Conservation (phyloP, 1,284 basidiomycete species). For the Naganishia albida region DNA sequence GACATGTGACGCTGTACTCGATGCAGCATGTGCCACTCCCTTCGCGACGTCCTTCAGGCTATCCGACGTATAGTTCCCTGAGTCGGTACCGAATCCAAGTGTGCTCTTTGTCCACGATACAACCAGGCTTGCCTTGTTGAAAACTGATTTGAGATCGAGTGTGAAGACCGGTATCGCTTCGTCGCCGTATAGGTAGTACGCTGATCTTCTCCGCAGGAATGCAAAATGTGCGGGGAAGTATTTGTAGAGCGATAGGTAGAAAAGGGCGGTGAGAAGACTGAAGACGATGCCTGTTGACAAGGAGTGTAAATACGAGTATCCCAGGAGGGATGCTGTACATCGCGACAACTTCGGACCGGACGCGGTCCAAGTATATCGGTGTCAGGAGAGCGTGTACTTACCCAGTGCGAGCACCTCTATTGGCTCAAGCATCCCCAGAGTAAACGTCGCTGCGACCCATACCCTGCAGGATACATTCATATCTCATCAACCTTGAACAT, state of each 20-base stretch:
- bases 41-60: neutral
- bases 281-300: constrained; percentile 41
- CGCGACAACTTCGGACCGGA: neutral
- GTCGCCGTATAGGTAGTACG: constrained; percentile 54
- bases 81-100: neutral
- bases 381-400: constrained; percentile 35
- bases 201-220: constrained; percentile 50
- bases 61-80: neutral
- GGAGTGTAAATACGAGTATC: neutral
- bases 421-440: constrained; percentile 51
- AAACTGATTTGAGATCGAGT: neutral
- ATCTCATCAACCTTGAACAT: neutral
- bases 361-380: too few relatives aligned
- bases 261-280: constrained; percentile 45
- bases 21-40: neutral
- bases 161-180: constrained; percentile 39
- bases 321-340: neutral
- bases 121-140: neutral
- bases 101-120: neutral
- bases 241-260: constrained; percentile 51
- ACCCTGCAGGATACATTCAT: constrained; percentile 38
- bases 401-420: constrained; percentile 51
- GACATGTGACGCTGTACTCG: neutral
- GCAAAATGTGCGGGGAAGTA: constrained; percentile 51
- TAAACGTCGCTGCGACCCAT: constrained; percentile 47